phyloP scores from a whole-genome alignment of 1,284 basidiomycete genomes.

The Microstroma glucosiphilum region DNA sequence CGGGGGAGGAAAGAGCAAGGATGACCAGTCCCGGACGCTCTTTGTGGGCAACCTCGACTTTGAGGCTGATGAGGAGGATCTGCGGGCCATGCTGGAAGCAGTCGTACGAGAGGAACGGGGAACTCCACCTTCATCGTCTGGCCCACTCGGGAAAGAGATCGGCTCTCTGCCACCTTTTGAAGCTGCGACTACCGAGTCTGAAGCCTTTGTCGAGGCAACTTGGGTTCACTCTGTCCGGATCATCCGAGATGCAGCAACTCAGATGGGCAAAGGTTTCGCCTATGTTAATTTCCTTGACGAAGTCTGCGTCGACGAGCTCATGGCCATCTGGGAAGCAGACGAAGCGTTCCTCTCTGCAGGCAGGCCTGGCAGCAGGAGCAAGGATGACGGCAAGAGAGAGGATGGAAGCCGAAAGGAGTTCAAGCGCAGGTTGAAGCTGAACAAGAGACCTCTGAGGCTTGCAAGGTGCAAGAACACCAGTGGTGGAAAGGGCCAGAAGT shows the following conservation, averaged over 20 bases:
- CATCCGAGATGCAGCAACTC: slow-evolving; percentile 82
- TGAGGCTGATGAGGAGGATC: slow-evolving; percentile 79
- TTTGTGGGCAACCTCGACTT: slow-evolving; percentile 94
- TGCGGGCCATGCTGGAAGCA: slow-evolving; percentile 78
- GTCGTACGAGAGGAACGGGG: slow-evolving; percentile 71
- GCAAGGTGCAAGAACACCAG: slow-evolving; percentile 40
- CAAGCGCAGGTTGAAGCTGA: slow-evolving; percentile 42
- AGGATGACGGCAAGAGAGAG: slow-evolving; percentile 15
- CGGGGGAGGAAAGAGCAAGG: neutral
- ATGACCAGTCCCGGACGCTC: slow-evolving; percentile 61
- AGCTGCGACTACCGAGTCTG: neutral
- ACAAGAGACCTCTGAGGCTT: slow-evolving; percentile 36
- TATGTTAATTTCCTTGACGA: slow-evolving; percentile 79
- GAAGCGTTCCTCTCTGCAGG: slow-evolving; percentile 33
- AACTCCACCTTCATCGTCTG: slow-evolving; percentile 26
- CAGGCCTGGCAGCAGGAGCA: slow-evolving; percentile 10
- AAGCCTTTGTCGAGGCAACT: neutral
- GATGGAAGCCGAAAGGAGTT: slow-evolving; percentile 25
- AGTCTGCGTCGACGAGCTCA: slow-evolving; percentile 52
- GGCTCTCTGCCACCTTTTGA: slow-evolving; percentile 1
- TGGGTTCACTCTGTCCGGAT: slow-evolving; percentile 85
- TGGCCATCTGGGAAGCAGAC: slow-evolving; percentile 43
- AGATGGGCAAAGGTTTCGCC: slow-evolving; percentile 94
- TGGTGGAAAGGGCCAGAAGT: slow-evolving; percentile 20
- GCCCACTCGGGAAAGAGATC: neutral